These are phyloP conservation scores for Sicyos baderoa DNA, from an alignment of 306 rosid genomes.

Conservation along the genomic window DNA sequence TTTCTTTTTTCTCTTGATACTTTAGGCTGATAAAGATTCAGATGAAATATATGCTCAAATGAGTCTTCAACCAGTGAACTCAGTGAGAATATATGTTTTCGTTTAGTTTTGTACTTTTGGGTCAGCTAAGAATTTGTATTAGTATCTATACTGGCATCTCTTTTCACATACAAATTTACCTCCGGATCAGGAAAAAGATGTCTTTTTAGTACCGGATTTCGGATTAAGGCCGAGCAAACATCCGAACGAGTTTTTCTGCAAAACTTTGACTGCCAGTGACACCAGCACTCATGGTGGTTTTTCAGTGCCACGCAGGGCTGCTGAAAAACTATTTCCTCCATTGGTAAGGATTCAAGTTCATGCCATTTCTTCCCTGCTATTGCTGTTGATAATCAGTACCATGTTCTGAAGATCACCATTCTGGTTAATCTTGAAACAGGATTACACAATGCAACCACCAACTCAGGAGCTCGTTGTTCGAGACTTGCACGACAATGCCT, in stretches of 20 bases:
- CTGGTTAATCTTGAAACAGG: conserved; percentile 36
- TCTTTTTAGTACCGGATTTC: conserved; percentile 73
- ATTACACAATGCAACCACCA: conserved; percentile 84
- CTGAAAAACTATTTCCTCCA: conserved; percentile 84
- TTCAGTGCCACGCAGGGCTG: conserved; percentile 91
- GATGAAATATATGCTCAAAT: conserved; percentile 96
- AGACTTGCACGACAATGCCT: conserved; percentile 79
- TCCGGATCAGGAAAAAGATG: conserved; percentile 66
- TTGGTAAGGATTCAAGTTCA: conserved; percentile 40
- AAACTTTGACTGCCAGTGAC: conserved; percentile 92
- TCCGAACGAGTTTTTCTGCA: conserved; percentile 91
- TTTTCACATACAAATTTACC: conserved; percentile 5
- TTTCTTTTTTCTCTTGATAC: conserved; percentile 4
- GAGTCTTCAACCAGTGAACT: conserved; percentile 83
- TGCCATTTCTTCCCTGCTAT: neutral
- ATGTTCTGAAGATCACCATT: conserved; percentile 8
- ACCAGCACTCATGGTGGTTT: conserved; percentile 94
- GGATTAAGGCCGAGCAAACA: conserved; percentile 75
- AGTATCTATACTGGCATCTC: neutral
- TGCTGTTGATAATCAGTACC: neutral
- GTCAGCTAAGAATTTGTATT: neutral
- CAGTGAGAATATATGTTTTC: conserved; percentile 43
- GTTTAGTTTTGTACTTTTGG: neutral
- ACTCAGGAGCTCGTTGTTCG: conserved; percentile 79
- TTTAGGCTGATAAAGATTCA: conserved; percentile 87